Evolutionary conservation across 2,329 filamentous ascomycete genomes (phyloP), one percentile per base, ranked within the genome.

Genomic region (Colletotrichum sp.): DNA sequence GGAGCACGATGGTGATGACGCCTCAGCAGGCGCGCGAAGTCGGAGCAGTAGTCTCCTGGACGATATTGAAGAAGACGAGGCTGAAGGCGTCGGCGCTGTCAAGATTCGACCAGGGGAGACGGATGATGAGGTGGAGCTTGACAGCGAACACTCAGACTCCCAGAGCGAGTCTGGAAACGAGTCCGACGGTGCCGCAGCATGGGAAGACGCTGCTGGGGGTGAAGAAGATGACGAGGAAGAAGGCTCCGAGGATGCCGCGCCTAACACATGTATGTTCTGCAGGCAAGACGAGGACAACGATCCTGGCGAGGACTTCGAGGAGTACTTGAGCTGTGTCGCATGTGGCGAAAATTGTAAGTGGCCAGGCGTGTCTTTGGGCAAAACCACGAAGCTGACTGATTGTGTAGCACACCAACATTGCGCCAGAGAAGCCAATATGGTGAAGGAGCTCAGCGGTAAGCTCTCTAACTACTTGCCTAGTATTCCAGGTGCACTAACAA

Each of bases 361-460:
- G 62, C 54, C 33, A 34, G 31, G 16, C n/a, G 8, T 36, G 16
- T 8, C 15, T 13, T 33, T 8, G 59, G 47, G 31, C 6, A 21
- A 36, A n/a, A 34, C 11, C 31, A 8, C n/a, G 27, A 59, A 77
- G 78, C 85, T 88, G 79, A 89, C 81, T 76, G 72, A n/a, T 76
- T 84, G 79, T 86, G 81, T 86, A 98, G 96, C 95, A 80, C 96
- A 98, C 87, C 92, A 93, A 82, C 93, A 97, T 89, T 98, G 96
- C 85, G 96, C 95, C 72, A 92, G 93, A 80, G 90, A 93, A 81
- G 90, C 91, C 81, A 90, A 90, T 73, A 90, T 90, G 76, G 85
- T 73, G 7, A 29, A 29, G 12, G 38, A 67, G 5, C n/a, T 33
- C 18, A 70, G 13, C 18, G 90, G 94, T 95, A 89, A 83, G 89